Conservation (phyloP, 441 rosid genomes). For the Eruca vesicaria region DNA sequence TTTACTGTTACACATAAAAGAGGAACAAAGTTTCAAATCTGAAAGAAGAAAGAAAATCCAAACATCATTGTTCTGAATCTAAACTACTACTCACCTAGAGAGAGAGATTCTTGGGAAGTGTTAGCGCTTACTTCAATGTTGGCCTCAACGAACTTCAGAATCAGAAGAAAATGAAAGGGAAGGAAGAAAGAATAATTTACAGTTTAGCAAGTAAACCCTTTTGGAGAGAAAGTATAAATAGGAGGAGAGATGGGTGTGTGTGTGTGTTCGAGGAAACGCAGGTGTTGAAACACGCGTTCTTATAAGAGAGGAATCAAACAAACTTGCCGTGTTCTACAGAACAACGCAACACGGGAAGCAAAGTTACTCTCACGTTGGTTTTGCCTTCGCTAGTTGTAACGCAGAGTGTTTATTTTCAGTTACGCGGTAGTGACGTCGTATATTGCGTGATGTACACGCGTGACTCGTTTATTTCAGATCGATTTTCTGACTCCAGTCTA, state of each 20-base stretch:
- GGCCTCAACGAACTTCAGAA: background rate
- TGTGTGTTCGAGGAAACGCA: background rate
- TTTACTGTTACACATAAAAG: background rate
- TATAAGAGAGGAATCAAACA: background rate
- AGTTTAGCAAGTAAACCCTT: background rate
- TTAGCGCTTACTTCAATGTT: background rate
- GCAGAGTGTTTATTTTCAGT: slow-evolving; percentile 1
- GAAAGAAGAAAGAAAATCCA: background rate
- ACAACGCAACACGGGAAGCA: background rate
- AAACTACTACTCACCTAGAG: background rate
- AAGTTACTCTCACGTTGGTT: slow-evolving; percentile 7
- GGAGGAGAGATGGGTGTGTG: background rate
- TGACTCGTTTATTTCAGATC: background rate
- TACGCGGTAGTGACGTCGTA: slow-evolving; percentile 16
- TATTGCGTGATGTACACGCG: background rate
- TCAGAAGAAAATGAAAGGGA: background rate
- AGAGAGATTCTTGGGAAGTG: slow-evolving; percentile 7
- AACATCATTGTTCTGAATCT: background rate
- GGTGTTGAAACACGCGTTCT: background rate
- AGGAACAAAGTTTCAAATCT: background rate
- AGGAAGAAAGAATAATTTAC: background rate
- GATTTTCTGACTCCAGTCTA: background rate
- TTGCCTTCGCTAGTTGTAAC: slow-evolving; percentile 13
- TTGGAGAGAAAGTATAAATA: slow-evolving; percentile 1
- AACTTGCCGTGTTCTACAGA: slow-evolving; percentile 1